Evolutionary conservation across 805 yeast species (phyloP), one percentile per base, ranked within the genome.

Genomic region (Candida awuae): DNA sequence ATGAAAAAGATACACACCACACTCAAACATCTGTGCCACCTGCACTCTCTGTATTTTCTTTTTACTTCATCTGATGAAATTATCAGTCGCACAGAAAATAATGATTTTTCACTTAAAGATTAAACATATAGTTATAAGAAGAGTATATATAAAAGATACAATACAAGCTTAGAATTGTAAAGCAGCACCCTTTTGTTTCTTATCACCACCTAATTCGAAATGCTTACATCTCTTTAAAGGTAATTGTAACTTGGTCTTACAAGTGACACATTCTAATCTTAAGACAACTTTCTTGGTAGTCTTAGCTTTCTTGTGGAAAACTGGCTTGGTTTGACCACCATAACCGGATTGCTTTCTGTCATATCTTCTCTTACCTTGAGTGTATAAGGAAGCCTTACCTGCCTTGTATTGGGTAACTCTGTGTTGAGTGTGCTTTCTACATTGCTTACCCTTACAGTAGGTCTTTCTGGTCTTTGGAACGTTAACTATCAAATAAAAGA

Each of bases 291-390:
- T 92, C 87, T 92, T 92, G 80, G 98, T 92, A 61, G 97, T 92
- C 87, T 92, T 92, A 64, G 98, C 98, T 75, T 92, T 92, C 85
- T 92, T 92, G 84, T 87, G 97, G 97, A 92, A 92, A 75, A 92
- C 83, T 68, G 81, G 98, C 80, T 87, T 92, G 75, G 98, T 92
- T 79, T 92, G 99, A 85, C 99, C 99, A 85, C 99, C 99, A 77
- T 80, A 92, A 87, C 98, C 98, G 64, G 84, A 69, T 79, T 92
- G 98, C 76, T 92, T 92, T 77, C 99, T 95, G 90, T 92, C 98
- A 79, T 92, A 92, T 80, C 99, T 88, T 81, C 99, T 87, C 90
- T 94, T 92, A 83, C 99, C 99, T 78, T 92, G 97, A 61, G 97
- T 96, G 68, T 80, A 87, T 64, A 88, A 81, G 55, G 97, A 90